phyloP scores from a whole-genome alignment of 2,329 filamentous ascomycete species.

The Orbilia javanica region DNA sequence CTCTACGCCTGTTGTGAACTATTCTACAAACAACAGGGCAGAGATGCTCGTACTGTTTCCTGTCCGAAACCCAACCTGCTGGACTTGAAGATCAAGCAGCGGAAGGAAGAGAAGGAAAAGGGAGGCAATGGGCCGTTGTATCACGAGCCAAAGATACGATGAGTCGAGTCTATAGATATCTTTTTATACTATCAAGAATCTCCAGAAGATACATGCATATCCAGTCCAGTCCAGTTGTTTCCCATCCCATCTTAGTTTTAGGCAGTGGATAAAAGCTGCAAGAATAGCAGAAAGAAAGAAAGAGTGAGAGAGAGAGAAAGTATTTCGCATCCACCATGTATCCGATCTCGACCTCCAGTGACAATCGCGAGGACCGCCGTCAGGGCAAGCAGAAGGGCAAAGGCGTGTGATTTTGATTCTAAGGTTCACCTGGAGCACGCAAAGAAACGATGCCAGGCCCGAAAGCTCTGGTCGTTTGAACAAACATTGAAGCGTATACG shows the following conservation, averaged over 20 bases:
- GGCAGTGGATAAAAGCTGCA: too few relatives aligned
- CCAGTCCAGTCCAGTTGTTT: not conserved
- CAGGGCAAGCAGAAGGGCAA: constrained; percentile 57
- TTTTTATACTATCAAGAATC: too few relatives aligned
- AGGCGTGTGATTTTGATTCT: constrained; percentile 64
- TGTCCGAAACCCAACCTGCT: constrained; percentile 87
- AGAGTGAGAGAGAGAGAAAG: not conserved
- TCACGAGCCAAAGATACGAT: constrained; percentile 62
- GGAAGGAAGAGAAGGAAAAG: constrained; percentile 66
- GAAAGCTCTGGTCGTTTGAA: constrained; percentile 80
- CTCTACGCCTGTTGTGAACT: constrained; percentile 93
- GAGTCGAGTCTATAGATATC: too few relatives aligned
- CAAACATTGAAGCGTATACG: constrained; percentile 78
- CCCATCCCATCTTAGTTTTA: too few relatives aligned
- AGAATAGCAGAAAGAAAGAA: not conserved
- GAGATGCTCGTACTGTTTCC: constrained; percentile 80
- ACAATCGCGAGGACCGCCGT: constrained; percentile 49
- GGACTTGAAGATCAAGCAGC: constrained; percentile 86
- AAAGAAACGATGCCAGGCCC: constrained; percentile 70
- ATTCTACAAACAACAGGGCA: constrained; percentile 85
- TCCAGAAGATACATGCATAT: too few relatives aligned
- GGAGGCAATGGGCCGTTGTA: constrained; percentile 11
- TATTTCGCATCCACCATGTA: constrained; percentile 58
- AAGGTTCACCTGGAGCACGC: constrained; percentile 98
- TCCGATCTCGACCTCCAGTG: constrained; percentile 58